phyloP scores from a whole-genome alignment of 768 basidiomycete genomes.

The Mycena rosella region DNA sequence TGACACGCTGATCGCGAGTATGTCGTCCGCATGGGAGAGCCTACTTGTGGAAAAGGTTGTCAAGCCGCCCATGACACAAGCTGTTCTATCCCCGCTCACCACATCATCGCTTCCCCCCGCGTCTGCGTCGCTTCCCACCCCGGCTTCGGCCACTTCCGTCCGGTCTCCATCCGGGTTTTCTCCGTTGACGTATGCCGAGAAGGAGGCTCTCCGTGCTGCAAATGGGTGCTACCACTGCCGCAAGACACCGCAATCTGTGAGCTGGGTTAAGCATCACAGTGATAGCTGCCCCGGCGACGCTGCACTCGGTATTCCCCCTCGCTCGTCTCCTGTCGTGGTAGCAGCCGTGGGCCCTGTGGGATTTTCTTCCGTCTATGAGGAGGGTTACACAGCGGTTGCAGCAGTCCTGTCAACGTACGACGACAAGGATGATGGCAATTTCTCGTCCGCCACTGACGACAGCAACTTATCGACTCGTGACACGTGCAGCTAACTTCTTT shows the following conservation, averaged over 20 bases:
- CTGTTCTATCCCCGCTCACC: neutral
- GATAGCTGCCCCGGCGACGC: neutral
- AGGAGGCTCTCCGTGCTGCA: neutral
- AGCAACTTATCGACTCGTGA: neutral
- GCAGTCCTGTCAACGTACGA: neutral
- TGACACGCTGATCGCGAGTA: neutral
- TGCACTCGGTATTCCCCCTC: neutral
- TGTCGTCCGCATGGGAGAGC: neutral
- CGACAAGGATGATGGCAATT: neutral
- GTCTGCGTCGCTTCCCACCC: neutral
- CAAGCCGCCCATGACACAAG: neutral
- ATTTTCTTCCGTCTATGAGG: neutral
- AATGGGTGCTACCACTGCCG: constrained; percentile 12
- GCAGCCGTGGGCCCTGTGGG: neutral
- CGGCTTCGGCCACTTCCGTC: neutral
- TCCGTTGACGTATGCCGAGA: constrained; percentile 12
- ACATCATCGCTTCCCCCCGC: neutral
- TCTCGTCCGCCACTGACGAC: neutral
- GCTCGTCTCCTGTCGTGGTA: neutral
- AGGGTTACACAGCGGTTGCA: neutral
- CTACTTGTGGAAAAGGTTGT: neutral
- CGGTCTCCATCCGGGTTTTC: neutral
- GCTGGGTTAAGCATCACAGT: constrained; percentile 1
- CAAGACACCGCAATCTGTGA: constrained; percentile 5
- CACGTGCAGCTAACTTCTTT: neutral